These are phyloP conservation scores for Passalora sequoiae DNA, from an alignment of 2,329 filamentous ascomycete genomes.

Conservation along the genomic window DNA sequence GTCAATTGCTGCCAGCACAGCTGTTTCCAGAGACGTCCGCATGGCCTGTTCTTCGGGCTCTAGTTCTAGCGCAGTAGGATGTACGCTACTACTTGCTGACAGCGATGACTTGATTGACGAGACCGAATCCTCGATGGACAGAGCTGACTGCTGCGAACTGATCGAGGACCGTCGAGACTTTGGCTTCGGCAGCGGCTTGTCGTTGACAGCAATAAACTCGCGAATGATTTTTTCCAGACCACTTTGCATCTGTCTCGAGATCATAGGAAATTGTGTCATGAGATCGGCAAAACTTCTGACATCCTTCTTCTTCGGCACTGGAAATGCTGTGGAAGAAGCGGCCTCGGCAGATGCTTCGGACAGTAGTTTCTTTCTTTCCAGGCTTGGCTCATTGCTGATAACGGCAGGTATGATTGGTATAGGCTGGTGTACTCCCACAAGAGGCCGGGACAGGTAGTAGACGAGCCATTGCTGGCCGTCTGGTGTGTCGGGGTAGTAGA, in stretches of 20 bases:
- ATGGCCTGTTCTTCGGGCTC: constrained; percentile 91
- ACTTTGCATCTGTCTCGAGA: constrained; percentile 90
- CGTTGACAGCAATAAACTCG: constrained; percentile 80
- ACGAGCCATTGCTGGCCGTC: constrained; percentile 92
- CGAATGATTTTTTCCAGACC: constrained; percentile 84
- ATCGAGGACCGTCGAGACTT: constrained; percentile 32
- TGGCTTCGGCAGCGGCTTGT: constrained; percentile 65
- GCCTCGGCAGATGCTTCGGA: constrained; percentile 27
- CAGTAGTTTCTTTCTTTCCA: constrained; percentile 30
- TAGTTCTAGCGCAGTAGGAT: constrained; percentile 56
- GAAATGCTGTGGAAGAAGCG: constrained; percentile 20
- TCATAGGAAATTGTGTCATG: constrained; percentile 87
- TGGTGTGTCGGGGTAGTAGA: constrained; percentile 85
- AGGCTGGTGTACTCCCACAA: constrained; percentile 78
- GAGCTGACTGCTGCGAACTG: constrained; percentile 32
- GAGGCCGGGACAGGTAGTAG: constrained; percentile 87
- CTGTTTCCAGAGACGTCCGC: constrained; percentile 81
- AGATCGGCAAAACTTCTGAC: constrained; percentile 87
- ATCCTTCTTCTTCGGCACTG: constrained; percentile 71
- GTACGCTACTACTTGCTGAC: constrained; percentile 38
- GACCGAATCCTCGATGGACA: constrained; percentile 33
- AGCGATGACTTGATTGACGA: constrained; percentile 33
- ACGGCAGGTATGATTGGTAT: constrained; percentile 64
- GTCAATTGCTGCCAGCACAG: constrained; percentile 88
- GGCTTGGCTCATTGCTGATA: constrained; percentile 34